Base-by-base conservation (phyloP, 148 eudicot genomes). In the Persicaria maculosa region DNA sequence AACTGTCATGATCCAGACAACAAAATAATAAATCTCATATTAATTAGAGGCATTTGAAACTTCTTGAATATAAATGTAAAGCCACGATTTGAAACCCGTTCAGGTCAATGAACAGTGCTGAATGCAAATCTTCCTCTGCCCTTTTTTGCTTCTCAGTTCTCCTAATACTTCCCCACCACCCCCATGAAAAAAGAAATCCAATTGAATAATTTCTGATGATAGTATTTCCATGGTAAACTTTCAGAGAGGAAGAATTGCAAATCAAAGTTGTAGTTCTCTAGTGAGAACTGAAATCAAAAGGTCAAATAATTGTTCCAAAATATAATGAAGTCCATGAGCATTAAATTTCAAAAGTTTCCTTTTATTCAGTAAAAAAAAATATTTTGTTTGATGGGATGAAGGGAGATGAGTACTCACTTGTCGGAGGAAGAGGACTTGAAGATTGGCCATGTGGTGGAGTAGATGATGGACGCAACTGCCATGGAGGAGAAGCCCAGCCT, bases 401-500 rank as follows among this genome's bases (percentile, higher is more conserved):
- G 25, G 12, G 68, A 16, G 70, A n/a, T 14, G 43, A 46, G 70
- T 36, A 43, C 70, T 65, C 15, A 65, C 70, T 65, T 36, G 68
- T 0, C 19, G 44, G 72, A 72, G 74, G 57, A 72, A 47, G 53
- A 72, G 36, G 44, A 48, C 10, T 10, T 47, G 12, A 48, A 65
- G 16, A 65, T 40, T 65, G 70, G 20, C 17, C 46, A 65, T 65
- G 47, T 14, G 70, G 70, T 3, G 70, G 70, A 40, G 70, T 65
- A 40, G 70, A 65, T 15, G 47, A 65, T 14, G 47, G 47, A 65
- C 7, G 70, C 70, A 12, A 46, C 70, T 65, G 70, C 70, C 70
- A 68, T 0, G 71, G 71, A 25, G 59, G 81, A 45, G 48, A 74
- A 53, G 47, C 72, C 65, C 76, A 72, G 10, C 77, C 83, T 9